Percentiles rank a stretch among this genome's conserved stretches.
phyloP scores from a whole-genome alignment of 2,329 filamentous ascomycete species.

The Pseudogymnoascus sp. region DNA sequence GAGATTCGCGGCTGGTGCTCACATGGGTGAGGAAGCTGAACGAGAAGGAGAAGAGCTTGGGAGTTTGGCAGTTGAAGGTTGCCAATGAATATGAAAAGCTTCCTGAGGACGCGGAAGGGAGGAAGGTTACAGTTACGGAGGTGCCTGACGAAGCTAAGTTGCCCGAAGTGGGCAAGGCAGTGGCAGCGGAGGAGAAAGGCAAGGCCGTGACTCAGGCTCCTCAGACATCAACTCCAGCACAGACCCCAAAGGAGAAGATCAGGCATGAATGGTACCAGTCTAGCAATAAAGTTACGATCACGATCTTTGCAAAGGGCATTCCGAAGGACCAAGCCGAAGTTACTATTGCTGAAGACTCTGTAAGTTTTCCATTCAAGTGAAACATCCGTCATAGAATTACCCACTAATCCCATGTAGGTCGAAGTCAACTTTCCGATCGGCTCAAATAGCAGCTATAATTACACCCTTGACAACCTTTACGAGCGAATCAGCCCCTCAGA shows the following conservation, averaged over 20 bases:
- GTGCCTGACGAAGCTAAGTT: slow-evolving; percentile 38
- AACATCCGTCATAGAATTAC: not conserved
- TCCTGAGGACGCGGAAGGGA: slow-evolving; percentile 39
- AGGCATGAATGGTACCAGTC: slow-evolving; percentile 64
- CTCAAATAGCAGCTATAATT: slow-evolving; percentile 44
- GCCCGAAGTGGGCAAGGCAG: slow-evolving; percentile 29
- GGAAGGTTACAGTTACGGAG: slow-evolving; percentile 39
- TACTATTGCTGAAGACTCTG: slow-evolving; percentile 28
- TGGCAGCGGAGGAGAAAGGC: slow-evolving; percentile 9
- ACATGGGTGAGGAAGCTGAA: slow-evolving; percentile 45
- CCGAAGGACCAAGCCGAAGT: slow-evolving; percentile 45
- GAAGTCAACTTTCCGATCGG: slow-evolving; percentile 50
- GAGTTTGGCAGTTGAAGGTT: slow-evolving; percentile 51
- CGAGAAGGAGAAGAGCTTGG: slow-evolving; percentile 41
- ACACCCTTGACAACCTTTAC: slow-evolving; percentile 58
- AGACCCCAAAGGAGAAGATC: slow-evolving; percentile 47
- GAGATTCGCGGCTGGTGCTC: slow-evolving; percentile 66
- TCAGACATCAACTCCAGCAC: slow-evolving; percentile 12
- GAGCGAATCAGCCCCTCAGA: slow-evolving; percentile 51
- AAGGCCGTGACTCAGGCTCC: slow-evolving; percentile 8
- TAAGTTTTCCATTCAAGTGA: slow-evolving; percentile 17
- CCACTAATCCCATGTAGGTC: slow-evolving; percentile 31
- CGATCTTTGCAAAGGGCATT: slow-evolving; percentile 57
- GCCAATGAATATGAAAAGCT: slow-evolving; percentile 41
- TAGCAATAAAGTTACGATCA: slow-evolving; percentile 50